phyloP scores from a whole-genome alignment of 2,329 filamentous ascomycete species.

The Ophiostoma tasmaniense region DNA sequence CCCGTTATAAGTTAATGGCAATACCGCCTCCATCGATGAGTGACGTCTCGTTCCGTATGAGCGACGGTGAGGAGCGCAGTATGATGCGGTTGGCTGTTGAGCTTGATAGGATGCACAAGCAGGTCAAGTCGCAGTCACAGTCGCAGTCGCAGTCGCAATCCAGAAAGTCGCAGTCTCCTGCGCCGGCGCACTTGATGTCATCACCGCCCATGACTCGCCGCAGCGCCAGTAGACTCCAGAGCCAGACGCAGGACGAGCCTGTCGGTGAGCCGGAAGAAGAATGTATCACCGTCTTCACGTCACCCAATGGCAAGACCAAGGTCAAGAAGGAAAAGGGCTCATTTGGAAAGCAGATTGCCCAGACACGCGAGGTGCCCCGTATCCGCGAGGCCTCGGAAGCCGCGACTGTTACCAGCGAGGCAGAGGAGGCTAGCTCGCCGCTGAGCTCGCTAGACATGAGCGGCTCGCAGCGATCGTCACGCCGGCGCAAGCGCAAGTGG shows the following conservation, averaged over 20 bases:
- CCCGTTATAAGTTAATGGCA: constrained; percentile 13
- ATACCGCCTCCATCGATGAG: constrained; percentile 12
- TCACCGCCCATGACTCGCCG: constrained; percentile 20
- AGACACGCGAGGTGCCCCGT: not conserved
- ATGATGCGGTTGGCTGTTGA: constrained; percentile 43
- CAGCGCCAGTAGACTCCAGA: not conserved
- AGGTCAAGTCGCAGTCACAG: constrained; percentile 14
- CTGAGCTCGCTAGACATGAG: constrained; percentile 12
- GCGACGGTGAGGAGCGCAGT: constrained; percentile 39
- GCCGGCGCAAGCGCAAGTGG: constrained; percentile 19
- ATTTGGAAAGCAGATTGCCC: not conserved
- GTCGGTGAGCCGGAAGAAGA: constrained; percentile 21
- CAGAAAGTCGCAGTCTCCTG: constrained; percentile 12
- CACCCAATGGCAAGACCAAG: constrained; percentile 5
- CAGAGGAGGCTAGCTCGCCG: constrained; percentile 9
- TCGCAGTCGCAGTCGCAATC: not conserved
- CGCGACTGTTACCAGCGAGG: constrained; percentile 15
- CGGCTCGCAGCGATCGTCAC: not conserved
- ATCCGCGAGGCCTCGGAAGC: constrained; percentile 4
- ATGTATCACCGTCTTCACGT: constrained; percentile 27
- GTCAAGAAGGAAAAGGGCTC: constrained; percentile 12
- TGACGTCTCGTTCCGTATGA: constrained; percentile 33
- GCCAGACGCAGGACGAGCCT: constrained; percentile 10
- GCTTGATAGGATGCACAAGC: constrained; percentile 31
- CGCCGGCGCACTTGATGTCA: constrained; percentile 20